Conservation (phyloP, 2,329 filamentous ascomycete genomes). For the Pseudodiploospora longispora region DNA sequence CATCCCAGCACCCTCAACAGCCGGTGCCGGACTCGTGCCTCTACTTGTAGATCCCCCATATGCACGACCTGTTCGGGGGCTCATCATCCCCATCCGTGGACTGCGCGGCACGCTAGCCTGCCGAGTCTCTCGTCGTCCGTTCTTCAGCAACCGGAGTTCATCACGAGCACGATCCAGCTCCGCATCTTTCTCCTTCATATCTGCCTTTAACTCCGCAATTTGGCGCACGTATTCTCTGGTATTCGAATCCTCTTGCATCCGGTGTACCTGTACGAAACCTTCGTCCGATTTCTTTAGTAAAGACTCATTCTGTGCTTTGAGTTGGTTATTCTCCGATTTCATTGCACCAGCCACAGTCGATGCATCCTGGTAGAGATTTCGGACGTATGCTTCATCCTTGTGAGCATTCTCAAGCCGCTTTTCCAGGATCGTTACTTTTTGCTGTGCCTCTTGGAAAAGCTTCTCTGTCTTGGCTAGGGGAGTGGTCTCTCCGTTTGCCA, state of each 20-base stretch:
- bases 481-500: constrained; percentile 15
- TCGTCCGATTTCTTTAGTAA: constrained; percentile 34
- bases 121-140: constrained; percentile 46
- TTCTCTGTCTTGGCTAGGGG: constrained; percentile 19
- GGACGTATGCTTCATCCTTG: constrained; percentile 47
- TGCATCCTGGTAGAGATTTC: constrained; percentile 51
- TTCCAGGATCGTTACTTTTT: constrained; percentile 33
- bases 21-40: constrained; percentile 40
- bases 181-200: constrained; percentile 41
- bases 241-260: constrained; percentile 33
- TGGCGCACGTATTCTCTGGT: constrained; percentile 26
- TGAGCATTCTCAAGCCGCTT: constrained; percentile 32
- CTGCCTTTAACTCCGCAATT: constrained; percentile 32
- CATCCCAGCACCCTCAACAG: constrained; percentile 26
- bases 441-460: constrained; percentile 28
- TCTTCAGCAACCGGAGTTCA: constrained; percentile 40
- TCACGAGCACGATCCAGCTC: constrained; percentile 41
- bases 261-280: constrained; percentile 39
- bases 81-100: constrained; percentile 46
- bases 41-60: constrained; percentile 35
- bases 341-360: constrained; percentile 40
- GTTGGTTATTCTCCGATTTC: constrained; percentile 35
- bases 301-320: constrained; percentile 33
- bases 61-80: constrained; percentile 32
- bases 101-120: constrained; percentile 50